phyloP scores from a whole-genome alignment of 352 stramenopile genomes.

The Phytophthora citricola region DNA sequence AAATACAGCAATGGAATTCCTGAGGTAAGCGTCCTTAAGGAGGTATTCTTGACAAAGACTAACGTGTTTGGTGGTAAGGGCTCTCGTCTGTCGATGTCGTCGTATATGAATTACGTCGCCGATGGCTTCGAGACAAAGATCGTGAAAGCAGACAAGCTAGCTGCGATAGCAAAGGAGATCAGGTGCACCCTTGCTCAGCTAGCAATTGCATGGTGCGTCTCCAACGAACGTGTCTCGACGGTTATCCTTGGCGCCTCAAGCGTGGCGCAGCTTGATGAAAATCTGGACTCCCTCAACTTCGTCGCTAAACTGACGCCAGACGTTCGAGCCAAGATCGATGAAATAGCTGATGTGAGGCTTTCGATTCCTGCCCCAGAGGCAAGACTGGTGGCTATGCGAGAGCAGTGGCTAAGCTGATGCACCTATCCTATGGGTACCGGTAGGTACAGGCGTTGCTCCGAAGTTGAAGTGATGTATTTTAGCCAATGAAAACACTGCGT shows the following conservation, averaged over 20 bases:
- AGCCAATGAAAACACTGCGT: background rate
- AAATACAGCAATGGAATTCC: conserved; percentile 77
- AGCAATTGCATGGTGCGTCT: conserved; percentile 60
- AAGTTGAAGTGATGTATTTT: background rate
- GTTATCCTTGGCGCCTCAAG: conserved; percentile 65
- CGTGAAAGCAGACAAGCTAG: conserved; percentile 37
- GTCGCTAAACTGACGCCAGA: conserved; percentile 58
- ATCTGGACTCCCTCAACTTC: conserved; percentile 50
- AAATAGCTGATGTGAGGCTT: conserved; percentile 46
- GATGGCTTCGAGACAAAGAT: conserved; percentile 37
- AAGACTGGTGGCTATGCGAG: conserved; percentile 22
- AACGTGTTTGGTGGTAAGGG: conserved; percentile 14
- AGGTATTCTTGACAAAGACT: too few relatives aligned
- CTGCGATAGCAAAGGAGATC: conserved; percentile 45
- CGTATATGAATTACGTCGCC: conserved; percentile 44
- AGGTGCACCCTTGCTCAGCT: conserved; percentile 53
- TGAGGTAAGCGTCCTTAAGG: conserved; percentile 21
- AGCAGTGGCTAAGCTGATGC: conserved; percentile 17
- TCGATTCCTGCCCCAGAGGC: conserved; percentile 13
- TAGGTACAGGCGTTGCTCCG: too few relatives aligned
- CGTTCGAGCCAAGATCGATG: conserved; percentile 54
- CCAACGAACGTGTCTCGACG: conserved; percentile 55
- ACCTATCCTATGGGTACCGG: too few relatives aligned
- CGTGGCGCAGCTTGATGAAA: conserved; percentile 58
- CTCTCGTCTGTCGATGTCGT: conserved; percentile 51